phyloP scores from a whole-genome alignment of 2,329 filamentous ascomycete species.

The Plectosphaerella sp. region DNA sequence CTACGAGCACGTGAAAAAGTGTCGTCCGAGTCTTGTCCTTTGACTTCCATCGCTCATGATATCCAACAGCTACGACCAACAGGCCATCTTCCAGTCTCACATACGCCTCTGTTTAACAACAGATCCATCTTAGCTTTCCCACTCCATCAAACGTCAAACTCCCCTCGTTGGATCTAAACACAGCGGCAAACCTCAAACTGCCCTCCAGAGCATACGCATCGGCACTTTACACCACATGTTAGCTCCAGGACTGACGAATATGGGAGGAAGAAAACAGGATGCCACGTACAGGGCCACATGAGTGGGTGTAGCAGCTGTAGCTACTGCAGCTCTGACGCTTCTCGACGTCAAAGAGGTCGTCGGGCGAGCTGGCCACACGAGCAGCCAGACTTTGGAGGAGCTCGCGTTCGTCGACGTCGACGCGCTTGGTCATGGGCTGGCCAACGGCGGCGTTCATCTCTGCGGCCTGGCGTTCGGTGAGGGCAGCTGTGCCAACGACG shows the following conservation, averaged over 20 bases:
- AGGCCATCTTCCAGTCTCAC: no score
- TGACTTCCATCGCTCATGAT: no score
- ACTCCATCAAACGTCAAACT: no score
- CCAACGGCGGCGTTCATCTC: neutral
- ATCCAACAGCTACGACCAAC: no score
- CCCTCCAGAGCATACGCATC: neutral
- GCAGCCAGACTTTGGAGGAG: neutral
- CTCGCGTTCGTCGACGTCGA: neutral
- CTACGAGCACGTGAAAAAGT: no score
- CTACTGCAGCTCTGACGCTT: neutral
- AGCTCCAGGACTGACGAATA: neutral
- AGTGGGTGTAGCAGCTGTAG: neutral
- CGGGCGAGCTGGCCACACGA: neutral
- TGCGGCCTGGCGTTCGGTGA: neutral
- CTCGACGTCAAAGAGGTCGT: neutral
- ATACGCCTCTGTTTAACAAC: no score
- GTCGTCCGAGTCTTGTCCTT: no score
- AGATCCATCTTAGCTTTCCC: no score
- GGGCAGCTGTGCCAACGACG: neutral
- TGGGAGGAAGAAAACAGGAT: neutral
- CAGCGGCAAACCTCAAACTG: neutral
- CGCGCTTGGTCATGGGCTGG: neutral
- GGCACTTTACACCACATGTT: neutral
- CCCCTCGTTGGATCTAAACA: no score
- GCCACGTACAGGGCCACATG: neutral